A percentile compares a stretch with the other conserved stretches of the same genome.
phyloP scores from a whole-genome alignment of 257 asterid genomes.

The Ligustrum vulgare region DNA sequence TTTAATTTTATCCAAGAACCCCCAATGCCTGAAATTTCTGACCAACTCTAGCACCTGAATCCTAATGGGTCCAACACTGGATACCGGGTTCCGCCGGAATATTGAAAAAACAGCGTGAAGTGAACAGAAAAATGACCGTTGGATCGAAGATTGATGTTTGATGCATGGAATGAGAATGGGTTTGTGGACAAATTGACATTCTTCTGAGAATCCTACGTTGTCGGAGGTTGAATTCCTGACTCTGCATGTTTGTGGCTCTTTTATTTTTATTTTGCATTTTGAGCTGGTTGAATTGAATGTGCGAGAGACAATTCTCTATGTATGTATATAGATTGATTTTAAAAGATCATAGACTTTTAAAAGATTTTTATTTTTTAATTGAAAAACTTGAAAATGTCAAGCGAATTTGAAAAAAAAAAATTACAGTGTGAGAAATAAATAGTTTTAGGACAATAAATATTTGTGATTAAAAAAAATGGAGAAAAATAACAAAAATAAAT shows the following conservation, averaged over 20 bases:
- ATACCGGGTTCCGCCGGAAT: slow-evolving; percentile 23
- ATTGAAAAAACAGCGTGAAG: slow-evolving; percentile 17
- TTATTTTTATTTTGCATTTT: slow-evolving; percentile 25
- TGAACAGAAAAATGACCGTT: slow-evolving; percentile 25
- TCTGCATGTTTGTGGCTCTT: slow-evolving; percentile 29
- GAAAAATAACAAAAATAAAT: too few species aligned
- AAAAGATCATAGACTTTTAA: too few species aligned
- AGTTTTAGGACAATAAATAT: too few species aligned
- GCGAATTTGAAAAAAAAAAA: too few species aligned
- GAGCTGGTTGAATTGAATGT: slow-evolving; percentile 28
- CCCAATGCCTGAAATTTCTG: slow-evolving; percentile 16
- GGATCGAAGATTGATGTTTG: slow-evolving; percentile 33
- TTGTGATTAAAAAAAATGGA: too few species aligned
- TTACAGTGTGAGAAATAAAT: too few species aligned
- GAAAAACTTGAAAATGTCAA: too few species aligned
- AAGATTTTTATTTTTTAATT: too few species aligned
- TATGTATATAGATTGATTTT: too few species aligned
- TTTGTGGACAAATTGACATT: slow-evolving; percentile 45
- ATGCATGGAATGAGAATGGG: slow-evolving; percentile 35
- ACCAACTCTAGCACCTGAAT: not conserved
- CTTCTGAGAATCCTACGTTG: slow-evolving; percentile 48
- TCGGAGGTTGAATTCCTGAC: slow-evolving; percentile 67
- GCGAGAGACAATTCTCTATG: too few species aligned
- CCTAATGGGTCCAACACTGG: slow-evolving; percentile 16
- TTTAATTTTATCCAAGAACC: slow-evolving; percentile 23